Conservation (phyloP, 345 rosid genomes). For the Limnanthes douglasii region DNA sequence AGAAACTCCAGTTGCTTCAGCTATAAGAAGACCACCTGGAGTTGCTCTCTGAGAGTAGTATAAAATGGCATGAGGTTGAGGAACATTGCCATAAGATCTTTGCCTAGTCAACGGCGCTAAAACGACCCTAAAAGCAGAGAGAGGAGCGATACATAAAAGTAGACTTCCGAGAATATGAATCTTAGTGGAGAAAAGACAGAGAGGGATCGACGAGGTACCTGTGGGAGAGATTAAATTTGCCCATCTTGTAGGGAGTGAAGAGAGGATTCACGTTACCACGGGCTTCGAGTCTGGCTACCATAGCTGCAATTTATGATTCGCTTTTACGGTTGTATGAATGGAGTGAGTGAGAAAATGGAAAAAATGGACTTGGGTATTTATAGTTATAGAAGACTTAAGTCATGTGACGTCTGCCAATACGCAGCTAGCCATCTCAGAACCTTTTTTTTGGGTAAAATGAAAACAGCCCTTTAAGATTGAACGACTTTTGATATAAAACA, state of each 20-base stretch:
- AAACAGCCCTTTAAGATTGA: too few species aligned
- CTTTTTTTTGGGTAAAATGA: too few species aligned
- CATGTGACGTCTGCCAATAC: too few species aligned
- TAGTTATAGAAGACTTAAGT: too few species aligned
- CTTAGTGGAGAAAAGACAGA: background rate
- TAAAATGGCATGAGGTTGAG: constrained; percentile 56
- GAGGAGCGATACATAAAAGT: background rate
- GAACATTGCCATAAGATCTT: constrained; percentile 38
- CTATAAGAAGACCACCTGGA: constrained; percentile 39
- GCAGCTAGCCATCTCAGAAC: too few species aligned
- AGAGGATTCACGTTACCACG: too few species aligned
- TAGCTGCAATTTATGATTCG: too few species aligned
- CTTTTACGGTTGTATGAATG: too few species aligned
- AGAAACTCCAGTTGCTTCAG: constrained; percentile 54
- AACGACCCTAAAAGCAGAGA: constrained; percentile 23
- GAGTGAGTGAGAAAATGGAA: too few species aligned
- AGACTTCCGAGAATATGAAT: background rate
- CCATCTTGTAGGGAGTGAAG: constrained; percentile 14
- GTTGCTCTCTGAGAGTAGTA: constrained; percentile 61
- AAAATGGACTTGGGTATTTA: too few species aligned
- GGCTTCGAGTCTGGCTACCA: too few species aligned
- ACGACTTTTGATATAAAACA: too few species aligned
- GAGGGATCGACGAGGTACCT: constrained; percentile 8
- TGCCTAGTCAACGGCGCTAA: constrained; percentile 49
- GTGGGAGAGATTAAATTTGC: constrained; percentile 15